These are phyloP conservation scores for Lentinula raphanica DNA, from an alignment of 768 basidiomycete genomes.

Conservation along the genomic window DNA sequence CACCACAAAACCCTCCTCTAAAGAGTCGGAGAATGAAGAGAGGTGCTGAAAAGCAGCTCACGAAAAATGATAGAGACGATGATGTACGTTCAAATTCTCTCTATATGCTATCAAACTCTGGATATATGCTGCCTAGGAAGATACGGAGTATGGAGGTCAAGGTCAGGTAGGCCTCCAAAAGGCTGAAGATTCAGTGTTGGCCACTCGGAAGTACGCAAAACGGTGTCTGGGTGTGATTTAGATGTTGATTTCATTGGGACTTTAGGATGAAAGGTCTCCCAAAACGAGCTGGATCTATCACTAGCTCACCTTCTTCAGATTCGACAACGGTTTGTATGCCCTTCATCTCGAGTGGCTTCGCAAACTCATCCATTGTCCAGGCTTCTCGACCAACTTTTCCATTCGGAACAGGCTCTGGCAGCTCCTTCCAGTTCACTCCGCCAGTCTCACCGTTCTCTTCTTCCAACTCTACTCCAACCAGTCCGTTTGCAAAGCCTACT, in stretches of 20 bases:
- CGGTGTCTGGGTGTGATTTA: too few relatives aligned
- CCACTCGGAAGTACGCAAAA: constrained; percentile 50
- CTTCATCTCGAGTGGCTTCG: constrained; percentile 11
- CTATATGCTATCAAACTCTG: not conserved
- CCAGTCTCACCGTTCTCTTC: constrained; percentile 19
- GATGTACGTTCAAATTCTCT: constrained; percentile 24
- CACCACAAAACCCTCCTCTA: too few relatives aligned
- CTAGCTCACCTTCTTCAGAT: constrained; percentile 14
- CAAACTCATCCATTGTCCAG: constrained; percentile 11
- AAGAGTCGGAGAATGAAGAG: constrained; percentile 76
- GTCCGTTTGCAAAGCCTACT: constrained; percentile 19
- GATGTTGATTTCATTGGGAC: too few relatives aligned
- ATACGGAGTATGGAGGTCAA: constrained; percentile 21
- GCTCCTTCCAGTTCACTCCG: constrained; percentile 36
- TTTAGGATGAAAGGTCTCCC: constrained; percentile 68
- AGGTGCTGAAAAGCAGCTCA: constrained; percentile 66
- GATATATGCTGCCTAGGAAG: constrained; percentile 28
- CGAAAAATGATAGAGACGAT: constrained; percentile 46
- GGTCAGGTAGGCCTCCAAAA: constrained; percentile 41
- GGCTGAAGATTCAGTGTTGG: constrained; percentile 55
- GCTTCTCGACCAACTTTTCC: constrained; percentile 42
- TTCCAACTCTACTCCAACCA: constrained; percentile 12
- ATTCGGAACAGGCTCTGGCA: constrained; percentile 35
- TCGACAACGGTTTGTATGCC: not conserved
- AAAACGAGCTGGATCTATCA: constrained; percentile 34